A percentile compares a stretch with the other conserved stretches of the same genome.
Conservation (phyloP, 805 yeast species). For the Starmera caribaea region DNA sequence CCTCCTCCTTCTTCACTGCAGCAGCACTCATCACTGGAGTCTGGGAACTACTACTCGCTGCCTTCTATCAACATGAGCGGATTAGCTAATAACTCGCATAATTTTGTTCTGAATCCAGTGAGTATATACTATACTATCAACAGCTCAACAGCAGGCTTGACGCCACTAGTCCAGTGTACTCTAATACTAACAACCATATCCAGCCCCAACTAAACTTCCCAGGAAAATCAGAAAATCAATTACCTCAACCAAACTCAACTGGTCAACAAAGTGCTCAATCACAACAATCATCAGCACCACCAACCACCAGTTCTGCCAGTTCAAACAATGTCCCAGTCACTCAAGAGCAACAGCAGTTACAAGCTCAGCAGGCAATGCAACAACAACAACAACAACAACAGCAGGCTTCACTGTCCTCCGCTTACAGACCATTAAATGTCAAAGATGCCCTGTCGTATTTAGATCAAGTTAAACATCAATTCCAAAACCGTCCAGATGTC, state of each 20-base stretch:
- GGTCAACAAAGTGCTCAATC: constrained; percentile 17
- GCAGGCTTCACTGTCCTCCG: constrained; percentile 14
- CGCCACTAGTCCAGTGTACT: no score
- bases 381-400: constrained; percentile 15
- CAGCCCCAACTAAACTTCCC: constrained; percentile 5
- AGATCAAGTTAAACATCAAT: constrained; percentile 92
- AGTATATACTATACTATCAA: no score
- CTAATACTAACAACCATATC: background rate
- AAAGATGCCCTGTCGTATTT: constrained; percentile 92
- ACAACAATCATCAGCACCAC: constrained; percentile 11
- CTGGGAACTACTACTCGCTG: constrained; percentile 15
- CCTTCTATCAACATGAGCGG: constrained; percentile 13
- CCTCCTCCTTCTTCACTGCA: constrained; percentile 42
- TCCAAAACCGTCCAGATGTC: constrained; percentile 87
- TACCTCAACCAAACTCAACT: constrained; percentile 18
- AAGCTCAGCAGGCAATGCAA: constrained; percentile 5
- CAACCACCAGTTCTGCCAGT: background rate
- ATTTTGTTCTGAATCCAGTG: constrained; percentile 12
- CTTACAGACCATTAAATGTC: constrained; percentile 80
- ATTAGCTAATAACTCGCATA: constrained; percentile 7
- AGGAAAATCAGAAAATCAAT: constrained; percentile 5
- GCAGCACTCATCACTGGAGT: constrained; percentile 13
- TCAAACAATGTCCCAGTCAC: background rate
- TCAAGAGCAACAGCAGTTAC: constrained; percentile 6
- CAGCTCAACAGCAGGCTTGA: no score